Base-by-base conservation (phyloP, 192 early-diverging fungal species). In the Backusella australiensis region DNA sequence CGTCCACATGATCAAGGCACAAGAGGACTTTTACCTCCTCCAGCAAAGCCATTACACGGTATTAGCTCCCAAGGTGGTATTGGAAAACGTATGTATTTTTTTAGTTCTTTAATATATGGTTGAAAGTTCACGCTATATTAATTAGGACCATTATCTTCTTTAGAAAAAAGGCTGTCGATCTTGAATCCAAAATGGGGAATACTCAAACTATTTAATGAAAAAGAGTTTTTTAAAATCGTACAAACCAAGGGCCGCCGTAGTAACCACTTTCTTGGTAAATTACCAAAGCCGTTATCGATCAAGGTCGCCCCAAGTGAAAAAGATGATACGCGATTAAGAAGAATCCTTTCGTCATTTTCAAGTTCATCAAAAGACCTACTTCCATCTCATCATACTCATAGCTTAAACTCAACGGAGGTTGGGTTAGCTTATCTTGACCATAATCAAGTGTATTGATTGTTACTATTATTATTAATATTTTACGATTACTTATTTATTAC, bases 141-240 rank as follows among this genome's bases (percentile, higher is more conserved):
- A 49, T n/a, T 49, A 49, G 34, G 76, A 42, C 21, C 34, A 79
- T 17, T 63, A 23, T 49, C 14, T 19, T 12, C 65, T 82, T 34
- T 76, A 79, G 69, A 78, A 79, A 52, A 46, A 70, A 46, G 38
- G 41, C 78, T 79, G 23, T 68, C 81, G 0, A 79, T 78, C 23
- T 39, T 82, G 15, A 78, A 75, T 8, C 81, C 74, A 23, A 46
- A 74, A 15, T 82, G 81, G 81, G 77, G 71, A 32, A 74, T 78
- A 2, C 44, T 82, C 21, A 82, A 82, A 34, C 71, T 76, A 2
- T 82, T 82, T 66, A 75, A 82, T 38, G 81, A 82, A 65, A 35
- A 66, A 4, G 73, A 82, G 39, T 82, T 82, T 26, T 52, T 79
- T 19, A 69, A 69, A 17, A 66, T 82, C 6, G 78, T 82, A 19